Base-by-base conservation (phyloP, 768 basidiomycete genomes). In the Tylopilus intermedius region DNA sequence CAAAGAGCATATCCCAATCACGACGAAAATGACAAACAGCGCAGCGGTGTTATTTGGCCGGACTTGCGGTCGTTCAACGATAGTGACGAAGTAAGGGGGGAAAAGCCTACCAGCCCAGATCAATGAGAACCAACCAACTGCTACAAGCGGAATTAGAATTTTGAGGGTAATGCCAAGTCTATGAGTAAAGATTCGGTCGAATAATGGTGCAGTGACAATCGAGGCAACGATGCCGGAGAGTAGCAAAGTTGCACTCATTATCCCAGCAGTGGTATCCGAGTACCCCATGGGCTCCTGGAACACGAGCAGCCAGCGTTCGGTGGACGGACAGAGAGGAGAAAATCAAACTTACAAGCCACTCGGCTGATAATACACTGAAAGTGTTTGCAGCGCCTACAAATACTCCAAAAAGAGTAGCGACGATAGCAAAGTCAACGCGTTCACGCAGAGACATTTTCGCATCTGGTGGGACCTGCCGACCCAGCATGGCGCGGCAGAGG, bases 171-270 rank as follows among this genome's bases (percentile, higher is more conserved):
- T 56, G 0, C 81, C 86, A 37, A 90, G 74, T 54, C 81, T 81
- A 57, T 84, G 78, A 9, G 87, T 91, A 55, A 93, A 80, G n/a
- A 90, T 80, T 18, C 90, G 82, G 62, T 92, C 90, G 61, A 90
- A 85, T 4, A 91, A 67, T 0, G 90, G 91, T 0, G 90, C 81
- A 0, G 84, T 79, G 45, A 83, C 60, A 29, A 83, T 71, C 0
- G 90, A 84, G 9, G 82, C 78, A 2, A 88, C 67, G 53, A 93
- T 79, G 21, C 91, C 90, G 0, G 84, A 74, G 33, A 90, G 69
- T 13, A 90, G 76, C 33, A 90, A 67, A 32, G 76, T 76, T n/a
- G 78, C 80, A 35, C 88, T 86, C 71, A 92, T 71, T 35, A 90
- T 73, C 7, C 90, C 90, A 32, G 83, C 76, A n/a, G 70, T 74